Percentiles rank a stretch among this genome's conserved stretches.
phyloP scores from a whole-genome alignment of 2,329 filamentous ascomycete genomes.

The Botryotinia calthae region DNA sequence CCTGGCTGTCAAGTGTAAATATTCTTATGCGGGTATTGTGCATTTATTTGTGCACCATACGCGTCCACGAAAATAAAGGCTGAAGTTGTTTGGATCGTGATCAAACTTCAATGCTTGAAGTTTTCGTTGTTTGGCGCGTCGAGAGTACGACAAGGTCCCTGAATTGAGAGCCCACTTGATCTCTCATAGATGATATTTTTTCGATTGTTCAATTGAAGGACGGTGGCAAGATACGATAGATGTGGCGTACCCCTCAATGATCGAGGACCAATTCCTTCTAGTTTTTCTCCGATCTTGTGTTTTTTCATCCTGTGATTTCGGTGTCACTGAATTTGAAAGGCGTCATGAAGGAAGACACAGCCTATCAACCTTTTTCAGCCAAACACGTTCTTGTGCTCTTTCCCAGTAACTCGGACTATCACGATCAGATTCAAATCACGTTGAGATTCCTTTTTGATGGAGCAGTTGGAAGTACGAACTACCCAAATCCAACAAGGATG shows the following conservation, averaged over 20 bases:
- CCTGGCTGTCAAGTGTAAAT: background rate
- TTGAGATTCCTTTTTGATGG: background rate
- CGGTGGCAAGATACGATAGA: background rate
- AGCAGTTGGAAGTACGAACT: background rate
- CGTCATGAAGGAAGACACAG: too few species aligned
- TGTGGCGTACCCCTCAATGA: background rate
- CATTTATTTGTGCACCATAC: background rate
- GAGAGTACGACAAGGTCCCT: background rate
- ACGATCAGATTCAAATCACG: slow-evolving; percentile 1
- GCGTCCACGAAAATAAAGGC: background rate
- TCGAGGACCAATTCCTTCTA: too few species aligned
- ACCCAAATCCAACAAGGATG: background rate
- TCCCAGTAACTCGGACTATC: background rate
- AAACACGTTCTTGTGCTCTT: slow-evolving; percentile 7
- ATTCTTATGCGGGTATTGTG: background rate
- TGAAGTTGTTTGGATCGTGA: slow-evolving; percentile 8
- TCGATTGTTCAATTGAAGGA: background rate
- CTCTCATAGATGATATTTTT: background rate
- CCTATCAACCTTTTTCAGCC: background rate
- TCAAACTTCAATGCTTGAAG: background rate
- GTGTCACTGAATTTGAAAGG: background rate
- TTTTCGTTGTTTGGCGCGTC: background rate
- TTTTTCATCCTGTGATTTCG: background rate
- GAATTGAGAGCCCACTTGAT: background rate
- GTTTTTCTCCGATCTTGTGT: too few species aligned